Percentiles rank a stretch among this genome's conserved stretches.
These are phyloP conservation scores for Cruciata laevipes DNA, from an alignment of 257 asterid genomes.

Conservation along the genomic window DNA sequence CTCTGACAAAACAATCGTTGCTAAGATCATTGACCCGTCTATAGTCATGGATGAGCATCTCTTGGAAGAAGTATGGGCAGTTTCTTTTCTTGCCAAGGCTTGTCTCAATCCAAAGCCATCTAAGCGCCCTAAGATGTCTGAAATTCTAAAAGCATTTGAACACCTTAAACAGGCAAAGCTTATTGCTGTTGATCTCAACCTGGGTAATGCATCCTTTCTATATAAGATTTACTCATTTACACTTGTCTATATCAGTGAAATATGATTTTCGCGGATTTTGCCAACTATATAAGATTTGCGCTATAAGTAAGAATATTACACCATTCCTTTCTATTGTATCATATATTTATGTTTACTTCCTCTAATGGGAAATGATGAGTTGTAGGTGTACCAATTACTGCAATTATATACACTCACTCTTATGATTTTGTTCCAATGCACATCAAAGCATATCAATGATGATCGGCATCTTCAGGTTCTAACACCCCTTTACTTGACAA, in stretches of 20 bases:
- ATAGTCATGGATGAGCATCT: conserved; percentile 1
- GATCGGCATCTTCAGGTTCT: conserved; percentile 9
- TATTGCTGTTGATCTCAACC: background rate
- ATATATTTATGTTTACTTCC: background rate
- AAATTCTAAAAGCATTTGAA: conserved; percentile 65
- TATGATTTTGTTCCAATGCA: background rate
- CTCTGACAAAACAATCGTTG: background rate
- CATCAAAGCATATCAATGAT: background rate
- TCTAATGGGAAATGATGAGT: background rate
- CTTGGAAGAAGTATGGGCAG: background rate
- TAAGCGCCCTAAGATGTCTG: conserved; percentile 48
- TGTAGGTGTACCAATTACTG: background rate
- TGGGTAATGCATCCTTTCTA: background rate
- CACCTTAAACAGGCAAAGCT: conserved; percentile 42
- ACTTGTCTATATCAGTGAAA: background rate
- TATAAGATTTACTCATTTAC: background rate
- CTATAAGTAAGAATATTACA: background rate
- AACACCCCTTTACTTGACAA: conserved; percentile 24
- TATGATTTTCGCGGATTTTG: too few relatives aligned
- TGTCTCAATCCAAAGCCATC: conserved; percentile 2
- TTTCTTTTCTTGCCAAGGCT: conserved; percentile 6
- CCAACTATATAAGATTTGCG: too few relatives aligned
- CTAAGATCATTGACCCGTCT: background rate
- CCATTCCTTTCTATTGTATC: background rate
- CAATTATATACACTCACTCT: background rate